Conservation (phyloP, 2,329 filamentous ascomycete species). For the Byssoonygena ceratinophila region DNA sequence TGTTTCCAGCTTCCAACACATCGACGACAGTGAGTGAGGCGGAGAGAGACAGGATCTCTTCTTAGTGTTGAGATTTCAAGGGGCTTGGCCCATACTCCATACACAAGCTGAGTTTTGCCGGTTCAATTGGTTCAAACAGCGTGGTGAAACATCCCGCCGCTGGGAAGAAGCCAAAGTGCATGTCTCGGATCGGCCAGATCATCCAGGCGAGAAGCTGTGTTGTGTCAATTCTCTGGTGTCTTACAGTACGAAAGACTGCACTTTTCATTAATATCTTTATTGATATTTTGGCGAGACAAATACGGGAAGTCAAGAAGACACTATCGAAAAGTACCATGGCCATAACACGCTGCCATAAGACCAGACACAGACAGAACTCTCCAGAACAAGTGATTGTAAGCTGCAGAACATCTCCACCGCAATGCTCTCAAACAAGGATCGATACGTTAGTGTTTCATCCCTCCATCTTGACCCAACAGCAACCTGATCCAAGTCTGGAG, state of each 20-base stretch:
- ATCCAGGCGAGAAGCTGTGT: neutral
- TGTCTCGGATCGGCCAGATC: conserved; percentile 1
- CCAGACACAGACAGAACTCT: neutral
- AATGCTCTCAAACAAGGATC: conserved; percentile 5
- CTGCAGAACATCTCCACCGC: too few relatives aligned
- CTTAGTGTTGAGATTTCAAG: neutral
- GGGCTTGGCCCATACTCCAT: too few relatives aligned
- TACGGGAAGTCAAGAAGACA: neutral
- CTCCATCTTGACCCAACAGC: too few relatives aligned
- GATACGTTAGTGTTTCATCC: conserved; percentile 5
- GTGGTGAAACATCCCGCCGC: conserved; percentile 3
- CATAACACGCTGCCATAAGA: neutral
- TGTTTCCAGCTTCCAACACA: neutral
- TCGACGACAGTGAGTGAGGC: neutral
- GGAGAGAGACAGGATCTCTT: neutral
- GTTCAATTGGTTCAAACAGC: neutral
- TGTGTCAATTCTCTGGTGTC: too few relatives aligned
- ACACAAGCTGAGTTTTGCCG: too few relatives aligned
- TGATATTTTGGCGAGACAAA: neutral
- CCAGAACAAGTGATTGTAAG: neutral
- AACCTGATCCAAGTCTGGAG: too few relatives aligned
- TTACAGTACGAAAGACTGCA: neutral
- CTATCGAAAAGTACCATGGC: conserved; percentile 1
- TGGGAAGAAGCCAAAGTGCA: neutral
- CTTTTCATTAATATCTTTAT: too few relatives aligned